Evolutionary conservation across 352 stramenopile species (phyloP).

Genomic region (Globisporangium nunn): DNA sequence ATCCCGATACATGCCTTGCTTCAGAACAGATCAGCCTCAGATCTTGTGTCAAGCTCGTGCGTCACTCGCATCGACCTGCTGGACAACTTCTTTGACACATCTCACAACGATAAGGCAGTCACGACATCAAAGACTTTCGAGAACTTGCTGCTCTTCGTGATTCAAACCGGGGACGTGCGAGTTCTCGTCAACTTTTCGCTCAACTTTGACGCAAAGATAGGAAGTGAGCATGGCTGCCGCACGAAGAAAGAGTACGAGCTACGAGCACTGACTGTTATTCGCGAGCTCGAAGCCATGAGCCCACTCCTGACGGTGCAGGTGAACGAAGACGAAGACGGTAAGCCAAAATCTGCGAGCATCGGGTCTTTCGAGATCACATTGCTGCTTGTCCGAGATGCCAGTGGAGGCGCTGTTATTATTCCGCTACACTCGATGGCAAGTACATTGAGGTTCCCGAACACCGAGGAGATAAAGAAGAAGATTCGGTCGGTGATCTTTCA

Average conservation of each 20-base stretch:
- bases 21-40: not conserved
- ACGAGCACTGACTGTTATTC: slow-evolving; percentile 31
- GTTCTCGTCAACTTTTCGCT: slow-evolving; percentile 29
- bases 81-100: slow-evolving; percentile 54
- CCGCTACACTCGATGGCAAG: slow-evolving; percentile 48
- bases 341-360: slow-evolving; percentile 10
- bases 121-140: slow-evolving; percentile 43
- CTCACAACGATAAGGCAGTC: slow-evolving; percentile 35
- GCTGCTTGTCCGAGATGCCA: slow-evolving; percentile 25
- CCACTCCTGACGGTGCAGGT: slow-evolving; percentile 38
- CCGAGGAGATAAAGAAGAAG: slow-evolving; percentile 44
- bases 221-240: slow-evolving; percentile 39
- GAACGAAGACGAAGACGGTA: slow-evolving; percentile 17
- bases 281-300: slow-evolving; percentile 40
- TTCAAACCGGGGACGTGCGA: slow-evolving; percentile 46
- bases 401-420: slow-evolving; percentile 20
- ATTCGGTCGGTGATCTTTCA: slow-evolving; percentile 47
- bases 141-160: slow-evolving; percentile 38
- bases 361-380: slow-evolving; percentile 54
- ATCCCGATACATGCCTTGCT: slow-evolving; percentile 9
- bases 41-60: not conserved
- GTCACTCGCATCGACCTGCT: slow-evolving; percentile 27
- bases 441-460: slow-evolving; percentile 38
- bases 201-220: slow-evolving; percentile 28
- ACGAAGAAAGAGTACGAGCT: slow-evolving; percentile 43